phyloP scores from a whole-genome alignment of 139 green algal species.

The Pleodorina starrii region DNA sequence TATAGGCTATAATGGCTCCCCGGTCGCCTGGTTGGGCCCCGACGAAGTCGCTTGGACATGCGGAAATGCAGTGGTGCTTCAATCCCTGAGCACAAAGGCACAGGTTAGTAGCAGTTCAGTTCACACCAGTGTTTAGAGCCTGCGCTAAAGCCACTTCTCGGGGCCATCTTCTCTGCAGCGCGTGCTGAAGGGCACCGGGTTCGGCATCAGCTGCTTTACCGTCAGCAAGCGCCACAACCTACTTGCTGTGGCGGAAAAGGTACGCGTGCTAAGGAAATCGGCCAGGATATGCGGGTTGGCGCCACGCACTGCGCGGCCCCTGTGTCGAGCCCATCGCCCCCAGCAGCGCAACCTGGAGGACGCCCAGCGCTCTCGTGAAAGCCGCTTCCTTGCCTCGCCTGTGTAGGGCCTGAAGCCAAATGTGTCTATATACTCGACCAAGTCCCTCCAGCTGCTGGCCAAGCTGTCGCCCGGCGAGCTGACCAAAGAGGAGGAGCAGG shows the following conservation, averaged over 20 bases:
- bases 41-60: slow-evolving; percentile 53
- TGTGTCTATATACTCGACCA: slow-evolving; percentile 36
- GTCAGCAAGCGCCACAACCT: slow-evolving; percentile 37
- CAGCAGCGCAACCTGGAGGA: too few relatives aligned
- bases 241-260: slow-evolving; percentile 49
- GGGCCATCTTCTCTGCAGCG: slow-evolving; percentile 8
- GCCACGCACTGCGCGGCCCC: too few relatives aligned
- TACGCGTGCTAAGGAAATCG: too few relatives aligned
- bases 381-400: not conserved
- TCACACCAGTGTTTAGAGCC: not conserved
- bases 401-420: slow-evolving; percentile 38
- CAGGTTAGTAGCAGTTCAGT: slow-evolving; percentile 9
- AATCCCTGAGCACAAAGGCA: not conserved
- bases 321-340: too few relatives aligned
- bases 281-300: too few relatives aligned
- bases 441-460: not conserved
- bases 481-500: not conserved
- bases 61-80: slow-evolving; percentile 51
- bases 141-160: not conserved
- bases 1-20: slow-evolving; percentile 15
- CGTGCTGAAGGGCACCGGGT: slow-evolving; percentile 32
- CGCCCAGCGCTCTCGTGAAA: not conserved
- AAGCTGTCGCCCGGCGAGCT: not conserved
- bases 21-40: not conserved
- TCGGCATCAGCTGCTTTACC: slow-evolving; percentile 49